A percentile compares a stretch with the other conserved stretches of the same genome.
phyloP scores from a whole-genome alignment of 176 grass and related monocot species.

The Cenchrus americanus region DNA sequence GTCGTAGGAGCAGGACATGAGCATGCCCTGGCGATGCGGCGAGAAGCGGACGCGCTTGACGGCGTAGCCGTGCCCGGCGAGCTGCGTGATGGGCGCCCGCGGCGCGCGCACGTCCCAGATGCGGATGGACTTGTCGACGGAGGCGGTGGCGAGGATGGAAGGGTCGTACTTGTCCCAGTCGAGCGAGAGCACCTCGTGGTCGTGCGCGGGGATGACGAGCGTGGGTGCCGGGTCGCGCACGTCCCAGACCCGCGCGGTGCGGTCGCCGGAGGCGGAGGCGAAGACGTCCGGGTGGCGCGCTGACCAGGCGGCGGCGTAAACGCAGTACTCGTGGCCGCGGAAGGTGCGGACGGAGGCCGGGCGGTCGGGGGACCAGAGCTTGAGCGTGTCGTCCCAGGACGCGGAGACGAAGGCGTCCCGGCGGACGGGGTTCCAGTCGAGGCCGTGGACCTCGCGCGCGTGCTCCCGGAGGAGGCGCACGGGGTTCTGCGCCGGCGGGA shows the following conservation, averaged over 20 bases:
- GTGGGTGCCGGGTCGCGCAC: conserved; percentile 75
- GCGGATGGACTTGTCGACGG: conserved; percentile 85
- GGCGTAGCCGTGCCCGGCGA: conserved; percentile 75
- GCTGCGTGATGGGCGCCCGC: conserved; percentile 58
- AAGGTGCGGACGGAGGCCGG: conserved; percentile 76
- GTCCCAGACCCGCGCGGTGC: conserved; percentile 78
- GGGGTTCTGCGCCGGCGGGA: conserved; percentile 67
- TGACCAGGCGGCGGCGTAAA: conserved; percentile 75
- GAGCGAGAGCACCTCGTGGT: conserved; percentile 81
- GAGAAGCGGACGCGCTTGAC: conserved; percentile 86
- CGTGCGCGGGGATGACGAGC: conserved; percentile 72
- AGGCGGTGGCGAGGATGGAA: conserved; percentile 77
- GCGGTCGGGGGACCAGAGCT: conserved; percentile 87
- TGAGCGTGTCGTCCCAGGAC: conserved; percentile 87
- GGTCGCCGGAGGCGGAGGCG: conserved; percentile 78
- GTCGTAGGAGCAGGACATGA: conserved; percentile 90
- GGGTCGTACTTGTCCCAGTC: conserved; percentile 96
- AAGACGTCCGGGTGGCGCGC: conserved; percentile 86
- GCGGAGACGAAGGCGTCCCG: conserved; percentile 79
- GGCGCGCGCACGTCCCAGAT: conserved; percentile 85
- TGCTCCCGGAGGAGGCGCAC: conserved; percentile 84
- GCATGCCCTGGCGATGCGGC: conserved; percentile 70
- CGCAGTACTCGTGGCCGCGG: conserved; percentile 81
- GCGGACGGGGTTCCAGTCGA: conserved; percentile 87
- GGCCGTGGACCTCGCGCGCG: conserved; percentile 67